Evolutionary conservation across 805 yeast genomes (phyloP), one percentile per base, ranked within the genome.

Genomic region (Blastobotrys parvus): DNA sequence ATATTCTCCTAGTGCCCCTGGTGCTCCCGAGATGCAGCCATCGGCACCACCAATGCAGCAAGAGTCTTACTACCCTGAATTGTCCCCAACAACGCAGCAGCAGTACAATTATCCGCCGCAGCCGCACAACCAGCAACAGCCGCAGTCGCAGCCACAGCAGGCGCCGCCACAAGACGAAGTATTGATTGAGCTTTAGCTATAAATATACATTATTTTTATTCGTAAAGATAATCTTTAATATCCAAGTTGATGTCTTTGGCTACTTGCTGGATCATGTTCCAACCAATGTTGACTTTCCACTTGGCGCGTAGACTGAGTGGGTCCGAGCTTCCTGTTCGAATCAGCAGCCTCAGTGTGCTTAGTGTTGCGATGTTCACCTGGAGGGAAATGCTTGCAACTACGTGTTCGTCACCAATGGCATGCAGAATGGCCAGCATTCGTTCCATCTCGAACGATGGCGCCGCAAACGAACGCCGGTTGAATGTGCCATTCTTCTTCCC

Each of bases 221-320:
- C 77, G 17, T 58, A 57, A 17, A 86, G 52, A 55, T 80, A 86
- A 45, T 75, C 78, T 22, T 71, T 76, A 8, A 88, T 68, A 1
- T 80, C 84, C 53, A 89, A 77, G 7, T 74, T 68, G 6, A 88
- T 67, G 17, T 82, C 84, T 17, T 67, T 60, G 0, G 94, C 78
- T 31, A 87, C 66, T 38, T 70, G 69, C 47, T 71, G 70, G 8
- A 82, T 72, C 5, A 77, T 70, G 27, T 71, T 72, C 83, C 86
- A 87, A 34, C 77, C 71, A 6, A 82, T 76, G 54, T 83, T 84
- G 47, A 86, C 78, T 56, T 75, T 80, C 94, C 94, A 88, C 53
- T 80, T 75, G 1, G 83, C 74, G 44, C 76, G 74, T 16, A 87
- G 76, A 42, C 77, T 81, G 34, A 87, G 62, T 19, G 73, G 72